phyloP scores from a whole-genome alignment of 257 asterid species.

The Petunia secreta region DNA sequence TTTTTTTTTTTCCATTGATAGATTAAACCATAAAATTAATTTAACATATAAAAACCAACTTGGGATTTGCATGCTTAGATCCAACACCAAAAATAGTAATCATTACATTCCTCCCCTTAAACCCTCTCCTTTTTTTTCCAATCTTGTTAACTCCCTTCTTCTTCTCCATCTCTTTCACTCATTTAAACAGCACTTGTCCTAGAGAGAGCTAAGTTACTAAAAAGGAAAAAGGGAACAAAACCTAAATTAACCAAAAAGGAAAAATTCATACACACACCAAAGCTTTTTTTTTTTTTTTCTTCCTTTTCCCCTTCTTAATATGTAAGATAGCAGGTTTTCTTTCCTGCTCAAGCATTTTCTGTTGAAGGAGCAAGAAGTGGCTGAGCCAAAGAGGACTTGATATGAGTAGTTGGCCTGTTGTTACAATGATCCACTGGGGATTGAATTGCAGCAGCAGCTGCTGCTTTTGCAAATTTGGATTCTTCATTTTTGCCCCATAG shows the following conservation, averaged over 20 bases:
- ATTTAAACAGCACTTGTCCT: conserved; percentile 43
- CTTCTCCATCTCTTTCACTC: too few relatives aligned
- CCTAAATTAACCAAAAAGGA: conserved; percentile 34
- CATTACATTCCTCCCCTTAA: conserved; percentile 49
- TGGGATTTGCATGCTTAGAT: conserved; percentile 47
- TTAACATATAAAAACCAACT: conserved; percentile 38
- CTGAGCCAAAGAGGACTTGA: conserved; percentile 80
- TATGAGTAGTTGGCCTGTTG: conserved; percentile 45
- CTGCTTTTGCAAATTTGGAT: conserved; percentile 53
- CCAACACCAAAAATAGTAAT: conserved; percentile 47
- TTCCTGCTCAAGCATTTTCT: conserved; percentile 18
- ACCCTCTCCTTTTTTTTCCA: background rate
- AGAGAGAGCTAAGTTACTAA: conserved; percentile 31
- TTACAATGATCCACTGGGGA: conserved; percentile 58
- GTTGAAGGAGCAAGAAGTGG: conserved; percentile 78
- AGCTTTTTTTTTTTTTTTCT: conserved; percentile 25
- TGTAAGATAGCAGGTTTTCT: conserved; percentile 37
- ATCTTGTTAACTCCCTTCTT: too few relatives aligned
- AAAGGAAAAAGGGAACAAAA: conserved; percentile 11
- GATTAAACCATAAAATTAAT: conserved; percentile 41
- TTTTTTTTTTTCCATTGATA: conserved; percentile 23
- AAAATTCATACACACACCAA: conserved; percentile 54
- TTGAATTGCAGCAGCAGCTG: conserved; percentile 49
- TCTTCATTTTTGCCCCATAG: conserved; percentile 96
- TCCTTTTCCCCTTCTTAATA: conserved; percentile 14